Evolutionary conservation across 768 basidiomycete species (phyloP), one percentile per base, ranked within the genome.

Genomic region (Austroboletus festivus): DNA sequence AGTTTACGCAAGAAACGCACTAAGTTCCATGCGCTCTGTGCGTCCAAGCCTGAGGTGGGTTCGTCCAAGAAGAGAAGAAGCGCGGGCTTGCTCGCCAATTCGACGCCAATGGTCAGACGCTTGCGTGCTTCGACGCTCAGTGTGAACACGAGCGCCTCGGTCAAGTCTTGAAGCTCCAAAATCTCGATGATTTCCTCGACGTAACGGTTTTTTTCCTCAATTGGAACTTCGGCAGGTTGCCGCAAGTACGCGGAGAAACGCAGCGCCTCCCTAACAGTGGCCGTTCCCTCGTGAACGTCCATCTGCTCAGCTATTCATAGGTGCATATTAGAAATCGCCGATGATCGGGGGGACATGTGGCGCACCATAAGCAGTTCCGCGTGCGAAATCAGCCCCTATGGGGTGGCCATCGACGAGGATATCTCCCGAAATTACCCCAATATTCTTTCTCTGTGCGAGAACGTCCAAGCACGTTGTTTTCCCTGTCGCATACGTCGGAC

Each of bases 91-190:
- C 87, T 86, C 16, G 91, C 90, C 8, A 95, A 76, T 64, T 94
- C 92, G 46, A 94, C 92, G 48, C 89, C 93, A 56, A 94, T 94
- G 2, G 92, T 93, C 20, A 93, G 75, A 10, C 91, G 84, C 64
- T 94, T 94, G 52, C 89, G 78, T 8, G 85, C 81, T 56, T 85
- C 86, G 20, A 81, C 76, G 44, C 74, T 76, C 30, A 88, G 73
- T 54, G 77, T 82, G 62, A 80, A 80, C 15, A 93, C 86, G 55
- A 93, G 73, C 0, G 88, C 91, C 55, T 93, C 91, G 2, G 89
- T 82, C 2, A 87, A 71, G 61, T 90, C 84, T 57, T 93, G 88
- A 23, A 94, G 73, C 64, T 92, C 92, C 23, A 92, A 75, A 13
- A 93, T 74, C 59, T 89, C 83, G 40, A 94, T 84, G 67, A 87